Conservation (phyloP, 176 grass and related monocot species). For the Triticum dicoccoides region DNA sequence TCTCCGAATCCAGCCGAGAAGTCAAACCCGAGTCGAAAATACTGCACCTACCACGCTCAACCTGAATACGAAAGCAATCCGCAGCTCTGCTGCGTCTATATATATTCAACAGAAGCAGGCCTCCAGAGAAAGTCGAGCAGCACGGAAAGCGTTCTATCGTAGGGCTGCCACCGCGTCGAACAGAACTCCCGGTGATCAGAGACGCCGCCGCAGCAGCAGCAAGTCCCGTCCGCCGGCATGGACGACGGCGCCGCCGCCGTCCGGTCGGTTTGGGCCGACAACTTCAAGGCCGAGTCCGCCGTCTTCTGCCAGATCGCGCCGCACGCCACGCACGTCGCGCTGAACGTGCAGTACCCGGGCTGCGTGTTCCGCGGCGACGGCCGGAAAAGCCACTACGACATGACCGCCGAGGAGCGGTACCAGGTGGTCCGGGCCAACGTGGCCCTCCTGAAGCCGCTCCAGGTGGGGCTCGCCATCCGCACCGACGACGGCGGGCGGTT, state of each 20-base stretch:
- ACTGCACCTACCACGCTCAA: too few species aligned
- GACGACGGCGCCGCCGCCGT: not conserved
- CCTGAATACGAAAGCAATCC: too few species aligned
- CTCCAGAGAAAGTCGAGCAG: too few species aligned
- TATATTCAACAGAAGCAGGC: too few species aligned
- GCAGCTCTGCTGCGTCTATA: too few species aligned
- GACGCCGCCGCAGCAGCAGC: not conserved
- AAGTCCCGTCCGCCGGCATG: not conserved
- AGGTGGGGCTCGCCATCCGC: constrained; percentile 20
- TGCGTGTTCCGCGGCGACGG: not conserved
- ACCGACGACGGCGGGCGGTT: not conserved
- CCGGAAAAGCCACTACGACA: not conserved
- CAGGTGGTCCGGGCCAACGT: not conserved
- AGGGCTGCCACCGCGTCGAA: not conserved
- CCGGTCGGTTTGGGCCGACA: not conserved
- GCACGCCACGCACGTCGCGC: not conserved
- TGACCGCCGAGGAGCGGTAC: not conserved
- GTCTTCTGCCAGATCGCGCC: not conserved
- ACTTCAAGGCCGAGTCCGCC: not conserved
- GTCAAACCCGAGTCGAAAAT: too few species aligned
- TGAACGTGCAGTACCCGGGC: constrained; percentile 18
- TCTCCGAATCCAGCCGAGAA: too few species aligned
- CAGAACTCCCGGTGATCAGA: too few species aligned
- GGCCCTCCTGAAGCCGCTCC: not conserved
- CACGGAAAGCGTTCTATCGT: not conserved